Evolutionary conservation across 176 grass and related monocot species (phyloP).

Genomic region (Eleusine coracana): DNA sequence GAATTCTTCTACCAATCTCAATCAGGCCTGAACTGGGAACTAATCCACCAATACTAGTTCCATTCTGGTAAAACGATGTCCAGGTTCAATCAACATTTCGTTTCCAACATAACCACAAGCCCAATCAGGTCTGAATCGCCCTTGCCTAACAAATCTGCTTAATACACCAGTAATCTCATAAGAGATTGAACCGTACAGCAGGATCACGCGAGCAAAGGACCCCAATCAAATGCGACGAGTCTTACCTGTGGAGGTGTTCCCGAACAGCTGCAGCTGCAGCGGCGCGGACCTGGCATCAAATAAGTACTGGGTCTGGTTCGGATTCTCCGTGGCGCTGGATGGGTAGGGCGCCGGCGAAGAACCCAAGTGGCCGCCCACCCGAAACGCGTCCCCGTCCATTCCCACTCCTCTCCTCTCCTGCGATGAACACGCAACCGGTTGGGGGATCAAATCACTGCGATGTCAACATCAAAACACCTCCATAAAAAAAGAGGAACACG

Average conservation of each 20-base stretch:
- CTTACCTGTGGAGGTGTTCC: not conserved
- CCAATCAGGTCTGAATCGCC: not conserved
- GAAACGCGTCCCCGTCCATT: slow-evolving; percentile 45
- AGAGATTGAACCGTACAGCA: not conserved
- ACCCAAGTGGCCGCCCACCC: not conserved
- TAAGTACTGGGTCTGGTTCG: slow-evolving; percentile 16
- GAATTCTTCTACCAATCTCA: not conserved
- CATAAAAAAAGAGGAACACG: not conserved
- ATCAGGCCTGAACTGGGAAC: not conserved
- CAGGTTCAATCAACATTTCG: not conserved
- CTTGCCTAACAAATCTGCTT: not conserved
- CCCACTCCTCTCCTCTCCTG: slow-evolving; percentile 6
- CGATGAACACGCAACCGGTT: not conserved
- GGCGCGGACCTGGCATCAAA: slow-evolving; percentile 12
- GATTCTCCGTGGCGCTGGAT: not conserved
- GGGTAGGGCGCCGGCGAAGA: slow-evolving; percentile 5
- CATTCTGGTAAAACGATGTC: not conserved
- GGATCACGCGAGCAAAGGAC: not conserved
- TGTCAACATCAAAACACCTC: not conserved
- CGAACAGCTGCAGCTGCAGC: slow-evolving; percentile 46
- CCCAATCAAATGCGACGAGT: not conserved
- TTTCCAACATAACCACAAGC: not conserved
- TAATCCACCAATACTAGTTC: no score
- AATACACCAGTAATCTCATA: not conserved
- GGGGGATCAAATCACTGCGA: not conserved